Base-by-base conservation (phyloP, 306 rosid genomes). In the Alnus glutinosa region DNA sequence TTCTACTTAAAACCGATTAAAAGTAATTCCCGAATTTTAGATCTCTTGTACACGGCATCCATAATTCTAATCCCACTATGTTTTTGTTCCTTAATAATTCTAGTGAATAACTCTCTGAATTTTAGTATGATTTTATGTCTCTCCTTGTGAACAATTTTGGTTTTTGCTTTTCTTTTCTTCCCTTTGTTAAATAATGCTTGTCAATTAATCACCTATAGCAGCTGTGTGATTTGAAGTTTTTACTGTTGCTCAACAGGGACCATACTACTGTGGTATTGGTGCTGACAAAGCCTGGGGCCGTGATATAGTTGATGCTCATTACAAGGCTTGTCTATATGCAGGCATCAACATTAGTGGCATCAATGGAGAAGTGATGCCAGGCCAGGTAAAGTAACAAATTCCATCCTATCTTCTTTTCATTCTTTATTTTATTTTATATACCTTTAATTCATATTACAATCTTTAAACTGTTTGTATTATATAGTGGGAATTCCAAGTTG, bases 401-500 rank as follows among this genome's bases (percentile, higher is more conserved):
- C 37, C 13, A 42, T 58, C 30, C 61, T 34, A 19, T 55, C 23
- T 5, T 7, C 32, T 50, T 18, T 23, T 46, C 48, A 7, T 18
- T 37, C 14, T n/a, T 15, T 19, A 13, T 37, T 18, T n/a, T 15
- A 16, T 42, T 4, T 42, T 4, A 51, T 82, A 32, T 6, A 15
- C 0, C n/a, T 9, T 36, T 67, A 10, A 39, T 48, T 49, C 16
- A 6, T 15, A 68, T 50, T 11, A 16, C 15, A 76, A 23, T 34
- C 9, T 74, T 10, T 80, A 63, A 77, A 14, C 46, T 63, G 5
- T 75, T 66, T 34, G 12, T 73, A 16, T 46, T 58, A 55, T 78
- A 19, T 15, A 95, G 95, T 94, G 98, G 98, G 98, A 94, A 63
- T 94, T 88, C 71, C 98, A 94, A 94, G 98, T 94, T 82, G 98